Percentiles rank a stretch among this genome's conserved stretches.
phyloP scores from a whole-genome alignment of 2,329 filamentous ascomycete species.

The Talaromyces sp. region DNA sequence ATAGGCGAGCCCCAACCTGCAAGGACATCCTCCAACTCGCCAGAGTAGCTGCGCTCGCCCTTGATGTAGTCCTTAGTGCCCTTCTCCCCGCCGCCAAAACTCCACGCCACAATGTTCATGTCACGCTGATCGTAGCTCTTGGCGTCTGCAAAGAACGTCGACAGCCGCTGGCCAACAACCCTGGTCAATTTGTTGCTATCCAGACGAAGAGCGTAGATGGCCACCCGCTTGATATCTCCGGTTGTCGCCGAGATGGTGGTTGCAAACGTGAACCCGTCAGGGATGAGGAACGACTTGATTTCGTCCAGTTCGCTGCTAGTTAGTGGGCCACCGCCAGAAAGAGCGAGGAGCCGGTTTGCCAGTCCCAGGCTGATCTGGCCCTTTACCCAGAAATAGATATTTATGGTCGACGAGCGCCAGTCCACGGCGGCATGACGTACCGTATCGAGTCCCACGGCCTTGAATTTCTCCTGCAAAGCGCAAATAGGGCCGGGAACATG shows the following conservation, averaged over 20 bases:
- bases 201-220: conserved; percentile 8
- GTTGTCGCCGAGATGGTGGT: conserved; percentile 1
- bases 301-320: neutral
- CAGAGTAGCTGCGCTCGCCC: conserved; percentile 8
- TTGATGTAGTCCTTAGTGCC: conserved; percentile 7
- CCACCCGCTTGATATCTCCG: conserved; percentile 4
- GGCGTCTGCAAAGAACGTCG: conserved; percentile 1
- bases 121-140: conserved; percentile 4
- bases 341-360: neutral
- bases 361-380: neutral
- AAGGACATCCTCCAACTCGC: conserved; percentile 7
- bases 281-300: conserved; percentile 1
- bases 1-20: conserved; percentile 4
- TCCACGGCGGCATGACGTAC: conserved; percentile 8
- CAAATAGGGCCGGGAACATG: neutral
- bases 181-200: neutral
- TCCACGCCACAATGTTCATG: conserved; percentile 9
- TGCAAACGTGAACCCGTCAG: conserved; percentile 5
- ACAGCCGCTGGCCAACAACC: neutral
- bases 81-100: conserved; percentile 3
- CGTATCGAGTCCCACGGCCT: neutral
- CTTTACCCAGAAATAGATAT: conserved; percentile 8
- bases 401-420: conserved; percentile 7
- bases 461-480: neutral
- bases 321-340: neutral